Evolutionary conservation across 345 rosid genomes (phyloP), one percentile per base, ranked within the genome.

Genomic region (Citrus trifoliata): DNA sequence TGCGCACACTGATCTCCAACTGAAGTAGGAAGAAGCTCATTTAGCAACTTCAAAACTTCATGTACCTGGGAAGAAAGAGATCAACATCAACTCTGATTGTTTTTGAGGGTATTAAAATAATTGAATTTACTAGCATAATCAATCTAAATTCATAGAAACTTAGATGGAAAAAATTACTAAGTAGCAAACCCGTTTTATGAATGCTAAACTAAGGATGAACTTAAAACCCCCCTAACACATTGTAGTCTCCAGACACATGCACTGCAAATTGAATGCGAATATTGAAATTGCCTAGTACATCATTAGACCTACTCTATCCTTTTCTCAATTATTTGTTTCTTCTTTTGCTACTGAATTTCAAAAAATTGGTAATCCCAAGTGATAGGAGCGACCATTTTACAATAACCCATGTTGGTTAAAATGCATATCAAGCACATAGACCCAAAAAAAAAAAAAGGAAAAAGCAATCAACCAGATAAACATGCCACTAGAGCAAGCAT

Each of bases 11-110:
- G 82, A 62, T 81, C 89, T 69, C 77, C 81, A 30, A 81, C 75
- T 68, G 88, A 79, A 27, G 84, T 66, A 38, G 98, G 99, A 56
- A 95, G 93, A 82, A 95, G 95, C 87, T 86, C 95, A 83, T 90
- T 88, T 33, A 95, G 87, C 92, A 95, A 83, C 89, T 93, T 95
- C 88, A 95, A 84, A 79, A 95, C 92, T 88, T 92, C 99, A 81
- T 88, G 91, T 76, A 93, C 92, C 99, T 95, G 88, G 65, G 65
- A 56, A 61, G 60, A 61, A 81, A 78, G 22, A 76, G 32, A 38
- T 28, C 40, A 7, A 69, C 35, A n/a, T 72, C 21, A 53, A 65
- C 24, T 22, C 69, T 3, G 33, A 12, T 73, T 40, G 7, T 75
- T 37, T 46, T 63, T 25, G 4, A 78, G 55, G 14, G 32, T 48